Percentiles rank a stretch among this genome's conserved stretches.
Evolutionary conservation across 805 yeast species (phyloP).

Genomic region (Helenozyma baotianmanensis): DNA sequence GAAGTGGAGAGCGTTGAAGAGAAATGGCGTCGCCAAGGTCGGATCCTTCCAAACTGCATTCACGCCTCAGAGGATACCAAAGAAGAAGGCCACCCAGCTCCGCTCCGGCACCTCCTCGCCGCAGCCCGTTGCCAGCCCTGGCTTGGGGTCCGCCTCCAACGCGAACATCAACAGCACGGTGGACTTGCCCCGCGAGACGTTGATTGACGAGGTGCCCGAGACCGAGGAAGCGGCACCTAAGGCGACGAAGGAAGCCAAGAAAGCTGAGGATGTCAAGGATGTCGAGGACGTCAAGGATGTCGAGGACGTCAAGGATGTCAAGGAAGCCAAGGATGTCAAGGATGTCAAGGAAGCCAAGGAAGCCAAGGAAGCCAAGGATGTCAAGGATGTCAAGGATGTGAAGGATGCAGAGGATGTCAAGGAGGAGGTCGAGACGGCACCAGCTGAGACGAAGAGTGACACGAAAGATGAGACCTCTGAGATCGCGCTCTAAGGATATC

Average conservation of each 20-base stretch:
- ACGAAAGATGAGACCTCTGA: constrained; percentile 5
- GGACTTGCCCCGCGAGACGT: constrained; percentile 38
- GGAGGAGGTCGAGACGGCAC: too few relatives aligned
- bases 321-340: too few relatives aligned
- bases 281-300: constrained; percentile 2
- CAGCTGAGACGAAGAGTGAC: too few relatives aligned
- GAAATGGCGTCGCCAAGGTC: constrained; percentile 31
- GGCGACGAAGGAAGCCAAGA: constrained; percentile 1
- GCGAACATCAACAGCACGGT: constrained; percentile 27
- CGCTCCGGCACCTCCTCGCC: constrained; percentile 1
- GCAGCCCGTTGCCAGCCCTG: not conserved
- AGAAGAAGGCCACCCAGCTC: constrained; percentile 3
- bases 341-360: too few relatives aligned
- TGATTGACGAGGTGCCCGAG: constrained; percentile 27
- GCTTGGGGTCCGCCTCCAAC: constrained; percentile 5
- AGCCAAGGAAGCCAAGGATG: not conserved
- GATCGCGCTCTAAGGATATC: constrained; percentile 2
- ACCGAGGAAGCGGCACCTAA: not conserved
- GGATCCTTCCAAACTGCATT: constrained; percentile 35
- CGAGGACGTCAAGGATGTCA: too few relatives aligned
- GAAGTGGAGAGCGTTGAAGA: constrained; percentile 38
- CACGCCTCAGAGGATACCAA: constrained; percentile 27
- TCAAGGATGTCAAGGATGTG: not conserved
- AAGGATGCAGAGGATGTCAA: not conserved
- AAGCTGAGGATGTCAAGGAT: too few relatives aligned